phyloP scores from a whole-genome alignment of 768 basidiomycete genomes.

The Boletus insuetus region DNA sequence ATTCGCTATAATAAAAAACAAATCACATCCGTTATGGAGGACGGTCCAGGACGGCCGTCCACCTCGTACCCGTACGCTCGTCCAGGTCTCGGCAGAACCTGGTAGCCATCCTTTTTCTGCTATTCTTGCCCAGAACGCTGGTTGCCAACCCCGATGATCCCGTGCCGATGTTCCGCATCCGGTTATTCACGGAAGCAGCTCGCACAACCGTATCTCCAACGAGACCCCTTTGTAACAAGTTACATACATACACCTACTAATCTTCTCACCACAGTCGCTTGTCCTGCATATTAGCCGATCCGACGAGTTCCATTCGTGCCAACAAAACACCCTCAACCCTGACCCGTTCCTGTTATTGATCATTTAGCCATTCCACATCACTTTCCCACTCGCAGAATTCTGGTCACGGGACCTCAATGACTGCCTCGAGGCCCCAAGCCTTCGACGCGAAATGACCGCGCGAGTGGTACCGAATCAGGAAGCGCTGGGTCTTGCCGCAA shows the following conservation, averaged over 20 bases:
- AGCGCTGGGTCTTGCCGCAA: slow-evolving; percentile 7
- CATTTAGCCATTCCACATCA: slow-evolving; percentile 15
- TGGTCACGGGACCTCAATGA: slow-evolving; percentile 24
- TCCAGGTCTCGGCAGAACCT: slow-evolving; percentile 16
- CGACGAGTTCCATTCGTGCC: slow-evolving; percentile 11
- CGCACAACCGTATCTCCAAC: not conserved
- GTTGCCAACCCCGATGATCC: slow-evolving; percentile 11
- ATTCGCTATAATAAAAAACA: slow-evolving; percentile 21
- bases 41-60: slow-evolving; percentile 19
- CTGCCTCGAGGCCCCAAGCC: slow-evolving; percentile 29
- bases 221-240: too few relatives aligned
- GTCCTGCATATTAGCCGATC: slow-evolving; percentile 18
- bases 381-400: slow-evolving; percentile 3
- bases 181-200: slow-evolving; percentile 14
- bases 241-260: too few relatives aligned
- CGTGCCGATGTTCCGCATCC: slow-evolving; percentile 24
- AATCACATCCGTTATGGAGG: slow-evolving; percentile 1
- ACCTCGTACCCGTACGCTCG: slow-evolving; percentile 17
- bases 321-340: slow-evolving; percentile 20
- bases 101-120: slow-evolving; percentile 13
- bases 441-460: slow-evolving; percentile 32
- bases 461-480: slow-evolving; percentile 14
- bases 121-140: slow-evolving; percentile 8
- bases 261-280: slow-evolving; percentile 11
- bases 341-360: slow-evolving; percentile 22